Conservation (phyloP, 2,329 filamentous ascomycete species). For the Sporothrix inflata region DNA sequence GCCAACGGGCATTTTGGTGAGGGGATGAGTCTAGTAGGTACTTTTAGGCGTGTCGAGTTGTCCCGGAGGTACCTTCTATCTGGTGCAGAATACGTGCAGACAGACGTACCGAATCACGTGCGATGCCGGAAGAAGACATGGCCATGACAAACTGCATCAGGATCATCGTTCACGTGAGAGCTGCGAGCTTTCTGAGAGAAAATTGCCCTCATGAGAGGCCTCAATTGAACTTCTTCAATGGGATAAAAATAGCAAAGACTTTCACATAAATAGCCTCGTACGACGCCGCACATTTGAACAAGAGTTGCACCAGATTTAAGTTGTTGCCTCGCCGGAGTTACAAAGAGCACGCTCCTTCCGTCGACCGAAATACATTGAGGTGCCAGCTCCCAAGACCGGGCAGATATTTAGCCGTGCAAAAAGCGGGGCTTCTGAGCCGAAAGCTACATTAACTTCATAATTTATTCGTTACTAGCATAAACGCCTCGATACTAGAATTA, state of each 20-base stretch:
- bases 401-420: constrained; percentile 4
- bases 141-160: background rate
- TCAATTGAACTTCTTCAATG: background rate
- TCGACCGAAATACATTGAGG: background rate
- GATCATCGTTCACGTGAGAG: background rate
- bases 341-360: background rate
- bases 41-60: background rate
- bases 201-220: background rate
- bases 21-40: background rate
- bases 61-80: background rate
- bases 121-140: background rate
- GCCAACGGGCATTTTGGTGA: background rate
- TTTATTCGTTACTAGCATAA: background rate
- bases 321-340: background rate
- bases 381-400: background rate
- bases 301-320: background rate
- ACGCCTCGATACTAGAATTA: background rate
- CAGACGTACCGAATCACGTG: background rate
- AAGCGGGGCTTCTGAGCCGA: background rate
- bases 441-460: background rate
- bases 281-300: background rate
- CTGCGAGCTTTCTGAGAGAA: background rate
- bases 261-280: background rate
- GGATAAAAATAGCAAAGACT: background rate
- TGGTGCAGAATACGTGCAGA: background rate